phyloP scores from a whole-genome alignment of 2,329 filamentous ascomycete genomes.

The Arthroderma uncinatum region DNA sequence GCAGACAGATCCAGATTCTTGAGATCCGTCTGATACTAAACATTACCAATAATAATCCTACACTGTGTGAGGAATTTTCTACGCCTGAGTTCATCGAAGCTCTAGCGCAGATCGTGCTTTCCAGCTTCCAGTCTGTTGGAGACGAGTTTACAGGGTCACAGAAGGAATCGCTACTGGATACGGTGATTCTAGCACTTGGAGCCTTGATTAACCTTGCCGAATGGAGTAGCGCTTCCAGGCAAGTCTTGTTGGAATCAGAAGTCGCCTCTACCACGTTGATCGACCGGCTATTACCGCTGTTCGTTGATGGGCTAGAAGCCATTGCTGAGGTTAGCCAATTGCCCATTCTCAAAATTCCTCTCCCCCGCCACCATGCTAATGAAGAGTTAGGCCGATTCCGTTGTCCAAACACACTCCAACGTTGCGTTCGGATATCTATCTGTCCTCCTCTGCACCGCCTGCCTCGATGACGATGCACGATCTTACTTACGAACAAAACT shows the following conservation, averaged over 20 bases:
- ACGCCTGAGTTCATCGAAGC: constrained; percentile 27
- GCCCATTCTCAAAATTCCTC: constrained; percentile 13
- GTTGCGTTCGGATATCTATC: constrained; percentile 80
- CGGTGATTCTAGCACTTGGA: constrained; percentile 65
- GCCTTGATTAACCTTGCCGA: constrained; percentile 82
- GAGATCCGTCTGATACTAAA: constrained; percentile 67
- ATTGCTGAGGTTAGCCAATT: constrained; percentile 53
- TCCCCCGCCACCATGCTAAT: background rate
- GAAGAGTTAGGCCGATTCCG: constrained; percentile 38
- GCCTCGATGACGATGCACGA: constrained; percentile 43
- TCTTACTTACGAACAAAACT: constrained; percentile 34
- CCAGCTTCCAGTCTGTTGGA: constrained; percentile 23
- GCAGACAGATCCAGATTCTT: constrained; percentile 24
- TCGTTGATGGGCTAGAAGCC: constrained; percentile 54
- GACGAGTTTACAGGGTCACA: constrained; percentile 29
- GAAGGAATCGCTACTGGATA: constrained; percentile 53
- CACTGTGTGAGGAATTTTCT: constrained; percentile 58
- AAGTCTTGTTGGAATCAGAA: constrained; percentile 35
- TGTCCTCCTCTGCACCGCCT: constrained; percentile 72
- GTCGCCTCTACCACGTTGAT: constrained; percentile 31
- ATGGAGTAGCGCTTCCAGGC: constrained; percentile 54
- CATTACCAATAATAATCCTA: constrained; percentile 67
- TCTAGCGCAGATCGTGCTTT: constrained; percentile 28
- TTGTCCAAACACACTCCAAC: constrained; percentile 62
- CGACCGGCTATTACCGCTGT: constrained; percentile 51